A percentile compares a stretch with the other conserved stretches of the same genome.
Evolutionary conservation across 2,329 filamentous ascomycete species (phyloP).

Genomic region (Penicillium sp.): DNA sequence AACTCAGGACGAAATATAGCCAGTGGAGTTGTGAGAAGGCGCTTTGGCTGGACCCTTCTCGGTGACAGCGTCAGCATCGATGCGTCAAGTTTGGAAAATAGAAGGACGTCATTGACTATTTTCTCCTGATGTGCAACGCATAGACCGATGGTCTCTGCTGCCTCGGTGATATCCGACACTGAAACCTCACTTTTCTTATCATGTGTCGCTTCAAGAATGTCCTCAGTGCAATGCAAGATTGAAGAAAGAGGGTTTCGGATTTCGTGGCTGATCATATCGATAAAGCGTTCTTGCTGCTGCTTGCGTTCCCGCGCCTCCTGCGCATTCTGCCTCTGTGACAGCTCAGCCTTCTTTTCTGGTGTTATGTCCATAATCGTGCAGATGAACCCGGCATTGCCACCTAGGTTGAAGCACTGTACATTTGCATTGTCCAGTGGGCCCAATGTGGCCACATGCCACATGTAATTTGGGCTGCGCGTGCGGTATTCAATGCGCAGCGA

Average conservation of each 20-base stretch:
- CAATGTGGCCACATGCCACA: conserved; percentile 22
- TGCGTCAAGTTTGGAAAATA: conserved; percentile 74
- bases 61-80: conserved; percentile 73
- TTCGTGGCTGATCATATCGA: conserved; percentile 68
- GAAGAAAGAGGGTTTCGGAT: conserved; percentile 61
- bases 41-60: conserved; percentile 67
- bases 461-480: not conserved
- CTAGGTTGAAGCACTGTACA: conserved; percentile 6
- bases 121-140: conserved; percentile 80
- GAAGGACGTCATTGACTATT: conserved; percentile 75
- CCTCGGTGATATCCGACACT: conserved; percentile 66
- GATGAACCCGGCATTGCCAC: conserved; percentile 15
- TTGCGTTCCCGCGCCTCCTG: conserved; percentile 82
- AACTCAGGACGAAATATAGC: conserved; percentile 80
- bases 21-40: conserved; percentile 66
- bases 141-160: conserved; percentile 75
- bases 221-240: conserved; percentile 63
- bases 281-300: conserved; percentile 76
- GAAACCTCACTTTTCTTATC: conserved; percentile 32
- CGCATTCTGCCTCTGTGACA: conserved; percentile 73
- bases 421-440: conserved; percentile 13
- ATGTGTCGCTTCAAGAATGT: conserved; percentile 28
- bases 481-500: conserved; percentile 25
- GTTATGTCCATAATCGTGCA: conserved; percentile 75
- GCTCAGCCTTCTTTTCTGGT: conserved; percentile 80